These are phyloP conservation scores for Rhodocollybia butyracea DNA, from an alignment of 768 basidiomycete genomes.

Conservation along the genomic window DNA sequence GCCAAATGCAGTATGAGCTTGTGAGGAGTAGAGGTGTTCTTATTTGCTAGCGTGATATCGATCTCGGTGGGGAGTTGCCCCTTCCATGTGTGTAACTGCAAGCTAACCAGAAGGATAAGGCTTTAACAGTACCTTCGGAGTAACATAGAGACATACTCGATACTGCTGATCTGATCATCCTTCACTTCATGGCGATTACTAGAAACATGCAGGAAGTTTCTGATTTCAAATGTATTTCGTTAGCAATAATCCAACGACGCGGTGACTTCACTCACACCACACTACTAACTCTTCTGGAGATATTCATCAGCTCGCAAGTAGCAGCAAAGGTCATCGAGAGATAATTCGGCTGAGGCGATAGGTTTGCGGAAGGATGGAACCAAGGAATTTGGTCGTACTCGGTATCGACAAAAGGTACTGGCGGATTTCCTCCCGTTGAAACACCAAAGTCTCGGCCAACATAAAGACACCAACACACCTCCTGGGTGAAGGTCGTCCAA, in stretches of 20 bases:
- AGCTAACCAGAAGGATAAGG: background rate
- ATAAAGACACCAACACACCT: conserved; percentile 42
- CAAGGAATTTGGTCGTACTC: conserved; percentile 30
- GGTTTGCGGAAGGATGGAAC: conserved; percentile 25
- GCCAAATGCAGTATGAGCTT: conserved; percentile 30
- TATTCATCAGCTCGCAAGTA: conserved; percentile 27
- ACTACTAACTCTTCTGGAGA: conserved; percentile 29
- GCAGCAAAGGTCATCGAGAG: conserved; percentile 26
- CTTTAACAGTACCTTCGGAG: background rate
- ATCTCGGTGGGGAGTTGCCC: conserved; percentile 20
- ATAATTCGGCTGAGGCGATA: conserved; percentile 19
- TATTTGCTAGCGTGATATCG: conserved; percentile 27
- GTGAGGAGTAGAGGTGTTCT: conserved; percentile 28
- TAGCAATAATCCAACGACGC: background rate
- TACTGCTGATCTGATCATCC: conserved; percentile 15
- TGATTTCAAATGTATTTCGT: conserved; percentile 4
- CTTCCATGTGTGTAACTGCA: conserved; percentile 20
- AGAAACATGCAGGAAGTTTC: conserved; percentile 2
- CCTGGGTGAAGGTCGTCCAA: conserved; percentile 34
- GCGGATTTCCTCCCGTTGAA: conserved; percentile 16
- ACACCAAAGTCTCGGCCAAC: conserved; percentile 38
- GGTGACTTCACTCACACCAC: conserved; percentile 25
- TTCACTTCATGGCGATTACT: background rate
- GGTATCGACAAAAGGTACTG: conserved; percentile 30
- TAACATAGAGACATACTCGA: conserved; percentile 14